Evolutionary conservation across 495 filamentous ascomycete genomes (phyloP), one percentile per base, ranked within the genome.

Genomic region (Penicillium argentinense): DNA sequence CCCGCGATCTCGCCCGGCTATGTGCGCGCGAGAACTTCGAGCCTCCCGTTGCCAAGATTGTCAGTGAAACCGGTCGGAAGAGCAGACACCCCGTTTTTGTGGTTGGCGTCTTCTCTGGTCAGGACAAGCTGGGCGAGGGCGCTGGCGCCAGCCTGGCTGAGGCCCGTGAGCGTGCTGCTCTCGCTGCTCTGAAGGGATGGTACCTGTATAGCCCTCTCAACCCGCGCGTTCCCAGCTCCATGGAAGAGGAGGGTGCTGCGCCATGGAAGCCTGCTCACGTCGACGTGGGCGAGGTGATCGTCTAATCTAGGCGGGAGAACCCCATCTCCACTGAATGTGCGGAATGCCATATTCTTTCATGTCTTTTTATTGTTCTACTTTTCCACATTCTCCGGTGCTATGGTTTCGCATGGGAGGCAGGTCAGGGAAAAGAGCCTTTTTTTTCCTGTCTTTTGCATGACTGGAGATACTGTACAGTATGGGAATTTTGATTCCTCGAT

Each of bases 21-120:
- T 97, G 93, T 65, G 83, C 79, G 16, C 77, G 93, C 25, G 93
- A 98, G 70, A 84, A 85, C 51, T 97, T 97, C 67, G 89, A 92
- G 47, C 64, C 78, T 1, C 95, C 95, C 4, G 82, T 96, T 14
- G 93, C 93, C 24, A 80, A 91, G 40, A 77, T 97, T 29, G 72
- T 95, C 39, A 84, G 80, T 48, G 93, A 98, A 73, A 96, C 93
- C 12, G 93, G 93, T 59, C 80, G 95, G 42, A 63, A 74, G 56
- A 89, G 82, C 53, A 79, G 87, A 60, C 81, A 84, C 52, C 92
- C 93, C 7, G 93, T 97, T 26, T 97, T 88, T 58, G 81, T 96
- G n/a, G 89, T 98, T 11, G 95, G 92, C 18, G 89, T 97, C 45
- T 98, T 84, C 72, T 88, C 83, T 29, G 95, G 92, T 16, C 67